phyloP scores from a whole-genome alignment of 176 grass and related monocot genomes.

The Oryza officinalis region DNA sequence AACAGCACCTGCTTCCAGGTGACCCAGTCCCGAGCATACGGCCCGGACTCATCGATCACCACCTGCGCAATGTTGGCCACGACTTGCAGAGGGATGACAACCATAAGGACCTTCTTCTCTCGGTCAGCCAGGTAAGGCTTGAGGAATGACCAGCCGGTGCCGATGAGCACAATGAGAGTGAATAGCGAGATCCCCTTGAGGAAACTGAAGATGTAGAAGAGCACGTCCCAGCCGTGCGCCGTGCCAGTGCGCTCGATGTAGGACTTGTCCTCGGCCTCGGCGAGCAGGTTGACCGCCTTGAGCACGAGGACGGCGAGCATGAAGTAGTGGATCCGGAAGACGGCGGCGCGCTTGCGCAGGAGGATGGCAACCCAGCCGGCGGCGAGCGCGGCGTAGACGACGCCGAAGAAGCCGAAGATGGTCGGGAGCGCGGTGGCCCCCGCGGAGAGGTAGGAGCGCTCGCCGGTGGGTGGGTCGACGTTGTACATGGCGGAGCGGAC shows the following conservation, averaged over 20 bases:
- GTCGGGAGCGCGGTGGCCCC: constrained; percentile 66
- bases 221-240: constrained; percentile 93
- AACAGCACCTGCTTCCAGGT: constrained; percentile 95
- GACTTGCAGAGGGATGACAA: constrained; percentile 90
- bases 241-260: constrained; percentile 90
- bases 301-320: constrained; percentile 92
- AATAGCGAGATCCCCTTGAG: constrained; percentile 96
- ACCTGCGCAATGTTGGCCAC: constrained; percentile 95
- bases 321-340: constrained; percentile 98
- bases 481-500: constrained; percentile 96
- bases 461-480: constrained; percentile 49
- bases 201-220: constrained; percentile 99
- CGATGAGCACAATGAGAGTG: constrained; percentile 95
- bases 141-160: constrained; percentile 96
- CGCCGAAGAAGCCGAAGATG: constrained; percentile 80
- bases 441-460: constrained; percentile 82
- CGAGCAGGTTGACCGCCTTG: constrained; percentile 84
- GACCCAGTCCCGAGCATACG: constrained; percentile 79
- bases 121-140: constrained; percentile 89
- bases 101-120: constrained; percentile 96
- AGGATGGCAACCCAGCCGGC: constrained; percentile 69
- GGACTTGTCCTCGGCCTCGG: constrained; percentile 92
- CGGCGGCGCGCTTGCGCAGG: constrained; percentile 70
- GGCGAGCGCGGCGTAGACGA: constrained; percentile 66
- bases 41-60: constrained; percentile 86